Base-by-base conservation (phyloP, 192 early-diverging fungal species). In the Rhizophagus prolifer region DNA sequence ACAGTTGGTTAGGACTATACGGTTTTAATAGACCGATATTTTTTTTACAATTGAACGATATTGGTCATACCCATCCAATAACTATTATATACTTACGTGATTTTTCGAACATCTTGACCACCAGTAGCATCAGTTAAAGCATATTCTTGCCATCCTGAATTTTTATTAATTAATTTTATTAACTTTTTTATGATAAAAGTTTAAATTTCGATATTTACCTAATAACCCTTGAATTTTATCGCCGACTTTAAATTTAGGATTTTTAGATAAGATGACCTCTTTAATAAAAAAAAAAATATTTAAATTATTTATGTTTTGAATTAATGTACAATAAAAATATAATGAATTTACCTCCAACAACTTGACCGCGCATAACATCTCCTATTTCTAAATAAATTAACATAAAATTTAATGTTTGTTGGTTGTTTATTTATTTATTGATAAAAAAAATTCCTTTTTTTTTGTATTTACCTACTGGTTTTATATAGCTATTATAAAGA, bases 141-240 rank as follows among this genome's bases (percentile, higher is more conserved):
- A 65, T 87, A 88, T 62, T 87, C 77, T 73, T 86, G 85, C 86
- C 86, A 88, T 3, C 82, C 84, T 58, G 30, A 38, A 50, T 23
- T 65, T 66, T 21, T 77, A 41, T 79, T 46, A 46, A 41, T 41
- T 67, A n/a, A 41, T 41, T 34, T 34, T 3, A 65, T 34, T 10
- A 38, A 7, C 7, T 38, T 66, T 1, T n/a, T 26, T 28, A 14
- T 19, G 4, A 30, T 26, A 16, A 72, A 21, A 34, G 25, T 19
- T 50, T 38, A 38, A 38, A 38, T 38, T 38, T 6, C 26, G 36
- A 30, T 13, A 23, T 25, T 46, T 76, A 76, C 74, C 74, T 23
- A 41, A 16, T 5, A 44, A 8, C 5, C 26, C 44, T 21, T 62
- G 31, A 28, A 76, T 63, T 28, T 66, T 76, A 66, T 85, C 85